Evolutionary conservation across 2,329 filamentous ascomycete genomes (phyloP).

Genomic region (Fusarium sp.): DNA sequence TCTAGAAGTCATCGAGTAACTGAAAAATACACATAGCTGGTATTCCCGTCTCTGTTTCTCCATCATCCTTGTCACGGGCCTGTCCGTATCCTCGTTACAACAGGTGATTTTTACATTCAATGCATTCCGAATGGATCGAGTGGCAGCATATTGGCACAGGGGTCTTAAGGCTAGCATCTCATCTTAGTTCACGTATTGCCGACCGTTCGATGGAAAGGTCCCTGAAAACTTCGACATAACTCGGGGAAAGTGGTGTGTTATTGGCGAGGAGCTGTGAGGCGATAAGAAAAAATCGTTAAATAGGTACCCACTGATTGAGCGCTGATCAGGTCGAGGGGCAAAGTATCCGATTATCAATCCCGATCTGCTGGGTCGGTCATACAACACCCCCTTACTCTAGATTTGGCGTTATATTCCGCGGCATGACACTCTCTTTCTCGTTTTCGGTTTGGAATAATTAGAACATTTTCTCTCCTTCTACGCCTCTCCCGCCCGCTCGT

Average conservation of each 20-base stretch:
- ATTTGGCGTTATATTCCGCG: conserved; percentile 21
- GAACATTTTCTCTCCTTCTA: conserved; percentile 1
- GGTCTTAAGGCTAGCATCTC: conserved; percentile 29
- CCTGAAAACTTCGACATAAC: conserved; percentile 29
- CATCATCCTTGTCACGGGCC: conserved; percentile 26
- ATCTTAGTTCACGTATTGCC: conserved; percentile 26
- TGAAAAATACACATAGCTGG: background rate
- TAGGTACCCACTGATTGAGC: conserved; percentile 21
- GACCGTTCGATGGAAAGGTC: conserved; percentile 4
- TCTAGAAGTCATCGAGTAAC: conserved; percentile 21
- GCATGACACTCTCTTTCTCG: conserved; percentile 32
- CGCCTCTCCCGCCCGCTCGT: conserved; percentile 25
- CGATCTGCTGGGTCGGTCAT: conserved; percentile 36
- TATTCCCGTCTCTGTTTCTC: conserved; percentile 5
- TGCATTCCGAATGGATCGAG: conserved; percentile 37
- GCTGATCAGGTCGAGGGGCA: conserved; percentile 24
- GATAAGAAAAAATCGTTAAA: conserved; percentile 25
- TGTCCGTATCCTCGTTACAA: conserved; percentile 35
- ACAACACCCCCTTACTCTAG: conserved; percentile 19
- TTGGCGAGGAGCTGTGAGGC: conserved; percentile 1
- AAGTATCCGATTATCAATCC: conserved; percentile 41
- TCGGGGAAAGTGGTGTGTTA: conserved; percentile 31
- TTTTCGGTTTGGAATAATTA: conserved; percentile 37
- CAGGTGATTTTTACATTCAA: conserved; percentile 44
- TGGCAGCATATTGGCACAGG: conserved; percentile 29